phyloP scores from a whole-genome alignment of 345 rosid genomes.

The Hypericum androsaemum region DNA sequence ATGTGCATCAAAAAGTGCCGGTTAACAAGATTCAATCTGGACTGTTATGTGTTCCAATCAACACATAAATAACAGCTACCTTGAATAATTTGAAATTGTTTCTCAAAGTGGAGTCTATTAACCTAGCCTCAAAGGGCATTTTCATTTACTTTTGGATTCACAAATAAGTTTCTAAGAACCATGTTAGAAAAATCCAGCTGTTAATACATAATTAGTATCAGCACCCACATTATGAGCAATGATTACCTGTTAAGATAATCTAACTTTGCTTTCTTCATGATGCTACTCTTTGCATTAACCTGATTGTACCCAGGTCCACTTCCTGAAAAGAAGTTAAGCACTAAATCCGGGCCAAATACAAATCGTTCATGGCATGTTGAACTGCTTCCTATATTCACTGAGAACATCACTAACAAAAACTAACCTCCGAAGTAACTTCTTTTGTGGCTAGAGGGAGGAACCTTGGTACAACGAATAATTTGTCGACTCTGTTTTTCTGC shows the following conservation, averaged over 20 bases:
- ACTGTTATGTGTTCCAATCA: too few relatives aligned
- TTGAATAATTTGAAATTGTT: too few relatives aligned
- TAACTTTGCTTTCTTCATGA: constrained; percentile 83
- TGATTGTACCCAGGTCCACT: constrained; percentile 46
- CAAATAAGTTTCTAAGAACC: neutral
- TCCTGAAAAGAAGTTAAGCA: constrained; percentile 25
- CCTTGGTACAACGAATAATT: constrained; percentile 63
- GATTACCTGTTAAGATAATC: constrained; percentile 66
- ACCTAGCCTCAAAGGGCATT: too few relatives aligned
- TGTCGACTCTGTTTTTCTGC: constrained; percentile 77
- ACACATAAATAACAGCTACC: too few relatives aligned
- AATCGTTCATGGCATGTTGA: neutral
- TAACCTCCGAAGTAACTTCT: constrained; percentile 56
- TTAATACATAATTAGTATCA: neutral
- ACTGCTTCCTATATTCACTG: neutral
- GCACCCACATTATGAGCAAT: neutral
- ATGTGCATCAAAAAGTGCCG: too few relatives aligned
- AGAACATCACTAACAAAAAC: neutral
- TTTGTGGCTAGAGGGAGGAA: constrained; percentile 65
- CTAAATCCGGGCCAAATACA: neutral
- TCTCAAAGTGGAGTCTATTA: too few relatives aligned
- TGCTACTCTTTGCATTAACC: constrained; percentile 58
- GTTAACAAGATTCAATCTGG: too few relatives aligned
- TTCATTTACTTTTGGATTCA: too few relatives aligned
- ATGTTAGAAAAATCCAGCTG: neutral